Evolutionary conservation across 2,329 filamentous ascomycete genomes (phyloP).

Genomic region (Capronia coronata): DNA sequence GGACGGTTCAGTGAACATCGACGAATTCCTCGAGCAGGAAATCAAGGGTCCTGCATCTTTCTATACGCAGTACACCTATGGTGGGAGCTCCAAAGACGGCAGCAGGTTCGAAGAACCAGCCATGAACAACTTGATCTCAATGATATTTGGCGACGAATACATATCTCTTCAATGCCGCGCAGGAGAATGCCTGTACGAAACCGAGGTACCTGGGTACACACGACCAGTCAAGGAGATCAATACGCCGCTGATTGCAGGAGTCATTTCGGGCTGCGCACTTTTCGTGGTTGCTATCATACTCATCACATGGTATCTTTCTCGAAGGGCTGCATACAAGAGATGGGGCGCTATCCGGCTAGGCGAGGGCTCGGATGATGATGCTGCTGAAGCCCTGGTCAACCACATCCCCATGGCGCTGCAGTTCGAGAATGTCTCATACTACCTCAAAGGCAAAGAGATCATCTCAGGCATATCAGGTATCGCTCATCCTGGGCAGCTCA

Average conservation of each 20-base stretch:
- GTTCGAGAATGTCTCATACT: conserved; percentile 82
- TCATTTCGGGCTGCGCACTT: conserved; percentile 78
- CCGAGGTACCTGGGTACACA: conserved; percentile 85
- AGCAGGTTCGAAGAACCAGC: conserved; percentile 85
- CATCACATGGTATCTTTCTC: conserved; percentile 77
- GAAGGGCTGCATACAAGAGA: conserved; percentile 57
- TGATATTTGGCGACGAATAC: conserved; percentile 83
- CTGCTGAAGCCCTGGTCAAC: conserved; percentile 76
- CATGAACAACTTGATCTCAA: conserved; percentile 84
- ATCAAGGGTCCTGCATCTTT: conserved; percentile 88
- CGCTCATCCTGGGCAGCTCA: conserved; percentile 89
- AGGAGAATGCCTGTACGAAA: conserved; percentile 89
- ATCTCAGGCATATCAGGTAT: conserved; percentile 72
- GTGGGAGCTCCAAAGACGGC: conserved; percentile 56
- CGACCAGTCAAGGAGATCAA: conserved; percentile 91
- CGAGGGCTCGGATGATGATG: conserved; percentile 85
- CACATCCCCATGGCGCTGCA: conserved; percentile 85
- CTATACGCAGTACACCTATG: conserved; percentile 55
- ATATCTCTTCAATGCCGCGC: conserved; percentile 76
- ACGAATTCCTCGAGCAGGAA: conserved; percentile 72
- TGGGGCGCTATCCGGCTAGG: conserved; percentile 66
- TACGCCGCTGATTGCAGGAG: conserved; percentile 86
- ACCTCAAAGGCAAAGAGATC: conserved; percentile 81
- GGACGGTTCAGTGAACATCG: conserved; percentile 82
- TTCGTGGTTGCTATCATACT: conserved; percentile 86